phyloP scores from a whole-genome alignment of 2,329 filamentous ascomycete genomes.

The Laburnicola sp. region DNA sequence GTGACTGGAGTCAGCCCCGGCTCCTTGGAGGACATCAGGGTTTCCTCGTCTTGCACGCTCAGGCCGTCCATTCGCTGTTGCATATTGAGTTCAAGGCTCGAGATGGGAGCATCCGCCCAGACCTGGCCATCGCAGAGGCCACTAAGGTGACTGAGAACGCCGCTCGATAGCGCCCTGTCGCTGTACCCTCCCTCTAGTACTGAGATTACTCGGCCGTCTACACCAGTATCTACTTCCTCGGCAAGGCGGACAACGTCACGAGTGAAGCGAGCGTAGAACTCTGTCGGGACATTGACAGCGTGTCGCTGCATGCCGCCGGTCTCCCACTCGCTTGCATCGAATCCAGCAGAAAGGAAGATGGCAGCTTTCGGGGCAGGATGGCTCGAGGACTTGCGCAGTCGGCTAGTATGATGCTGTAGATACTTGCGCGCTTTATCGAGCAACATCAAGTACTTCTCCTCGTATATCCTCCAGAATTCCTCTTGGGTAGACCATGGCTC shows the following conservation, averaged over 20 bases:
- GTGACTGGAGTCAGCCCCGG: slow-evolving; percentile 22
- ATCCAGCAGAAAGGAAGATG: slow-evolving; percentile 93
- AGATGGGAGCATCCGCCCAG: slow-evolving; percentile 32
- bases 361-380: slow-evolving; percentile 74
- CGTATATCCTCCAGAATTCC: slow-evolving; percentile 90
- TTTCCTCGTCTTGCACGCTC: slow-evolving; percentile 32
- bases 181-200: slow-evolving; percentile 96
- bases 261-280: slow-evolving; percentile 92
- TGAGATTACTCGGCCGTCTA: slow-evolving; percentile 85
- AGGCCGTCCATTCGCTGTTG: slow-evolving; percentile 54
- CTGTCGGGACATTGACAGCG: slow-evolving; percentile 91
- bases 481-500: slow-evolving; percentile 79
- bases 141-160: slow-evolving; percentile 85
- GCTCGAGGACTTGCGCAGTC: slow-evolving; percentile 59
- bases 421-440: slow-evolving; percentile 81
- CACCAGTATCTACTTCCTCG: slow-evolving; percentile 73
- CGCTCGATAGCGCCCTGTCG: slow-evolving; percentile 84
- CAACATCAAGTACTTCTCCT: slow-evolving; percentile 73
- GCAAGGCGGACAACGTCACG: slow-evolving; percentile 82
- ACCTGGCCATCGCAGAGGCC: slow-evolving; percentile 68
- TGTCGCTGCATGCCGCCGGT: slow-evolving; percentile 92
- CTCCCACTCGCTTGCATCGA: slow-evolving; percentile 97
- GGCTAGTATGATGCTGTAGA: slow-evolving; percentile 71
- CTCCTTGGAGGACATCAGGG: slow-evolving; percentile 23
- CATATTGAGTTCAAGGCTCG: slow-evolving; percentile 62